Percentiles rank a stretch among this genome's conserved stretches.
phyloP scores from a whole-genome alignment of 441 rosid genomes.

The Erysimum cheiri region DNA sequence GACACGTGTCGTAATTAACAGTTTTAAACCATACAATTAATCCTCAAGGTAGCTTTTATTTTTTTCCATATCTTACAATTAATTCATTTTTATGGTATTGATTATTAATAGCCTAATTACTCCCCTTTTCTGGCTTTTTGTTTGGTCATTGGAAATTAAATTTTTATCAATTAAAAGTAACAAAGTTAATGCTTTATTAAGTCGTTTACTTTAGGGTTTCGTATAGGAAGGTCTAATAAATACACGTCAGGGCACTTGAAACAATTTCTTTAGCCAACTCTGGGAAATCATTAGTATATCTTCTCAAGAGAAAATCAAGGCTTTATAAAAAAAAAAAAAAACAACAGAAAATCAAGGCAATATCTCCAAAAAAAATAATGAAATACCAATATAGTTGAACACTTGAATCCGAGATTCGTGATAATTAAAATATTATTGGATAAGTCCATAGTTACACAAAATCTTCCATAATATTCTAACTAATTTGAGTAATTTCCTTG shows the following conservation, averaged over 20 bases:
- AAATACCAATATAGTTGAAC: neutral
- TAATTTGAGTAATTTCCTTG: neutral
- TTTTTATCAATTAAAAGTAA: neutral
- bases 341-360: neutral
- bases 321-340: too few species aligned
- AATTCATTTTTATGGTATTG: constrained; percentile 13
- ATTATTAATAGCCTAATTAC: constrained; percentile 12
- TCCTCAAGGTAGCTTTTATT: constrained; percentile 9
- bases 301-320: constrained; percentile 15
- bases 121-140: neutral
- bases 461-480: neutral
- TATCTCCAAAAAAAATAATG: neutral
- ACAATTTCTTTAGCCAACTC: constrained; percentile 5
- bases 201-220: constrained; percentile 28
- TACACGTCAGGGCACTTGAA: constrained; percentile 10
- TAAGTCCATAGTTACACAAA: neutral
- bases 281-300: neutral
- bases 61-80: constrained; percentile 1
- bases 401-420: neutral
- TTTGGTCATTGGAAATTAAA: neutral
- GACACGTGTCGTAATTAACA: constrained; percentile 43
- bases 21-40: constrained; percentile 31
- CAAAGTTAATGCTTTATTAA: constrained; percentile 18
- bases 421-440: constrained; percentile 1
- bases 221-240: neutral